Percentiles rank a stretch among this genome's conserved stretches.
These are phyloP conservation scores for Primulina eburnea DNA, from an alignment of 257 asterid species.

Conservation along the genomic window DNA sequence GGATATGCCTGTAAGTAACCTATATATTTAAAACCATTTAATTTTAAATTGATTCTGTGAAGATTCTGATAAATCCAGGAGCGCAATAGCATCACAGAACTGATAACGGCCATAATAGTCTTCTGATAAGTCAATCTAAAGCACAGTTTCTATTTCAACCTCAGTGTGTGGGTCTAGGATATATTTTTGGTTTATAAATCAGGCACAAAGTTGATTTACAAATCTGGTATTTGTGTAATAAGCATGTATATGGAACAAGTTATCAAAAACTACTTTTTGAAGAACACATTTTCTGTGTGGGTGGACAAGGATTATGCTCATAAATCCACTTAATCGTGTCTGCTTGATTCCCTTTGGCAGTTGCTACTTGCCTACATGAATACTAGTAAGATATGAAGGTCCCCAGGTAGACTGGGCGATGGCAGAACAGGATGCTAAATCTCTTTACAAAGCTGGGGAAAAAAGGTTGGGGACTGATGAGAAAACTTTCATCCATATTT, in stretches of 20 bases:
- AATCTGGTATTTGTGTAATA: not conserved
- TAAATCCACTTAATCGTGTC: not conserved
- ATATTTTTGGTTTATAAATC: not conserved
- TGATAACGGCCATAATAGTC: not conserved
- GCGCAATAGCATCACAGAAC: not conserved
- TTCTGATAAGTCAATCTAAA: not conserved
- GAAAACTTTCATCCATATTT: conserved; percentile 60
- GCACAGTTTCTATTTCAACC: not conserved
- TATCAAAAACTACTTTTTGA: not conserved
- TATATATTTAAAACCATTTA: too few species aligned
- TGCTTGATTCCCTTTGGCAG: conserved; percentile 34
- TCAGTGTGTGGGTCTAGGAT: not conserved
- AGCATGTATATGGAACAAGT: not conserved
- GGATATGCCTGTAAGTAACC: too few species aligned
- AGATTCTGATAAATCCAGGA: not conserved
- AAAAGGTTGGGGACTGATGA: conserved; percentile 91
- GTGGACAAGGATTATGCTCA: not conserved
- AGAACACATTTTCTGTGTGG: not conserved
- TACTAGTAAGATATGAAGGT: conserved; percentile 72
- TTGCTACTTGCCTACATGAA: conserved; percentile 61
- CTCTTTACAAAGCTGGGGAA: conserved; percentile 90
- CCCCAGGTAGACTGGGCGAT: conserved; percentile 70
- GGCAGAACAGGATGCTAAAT: conserved; percentile 77
- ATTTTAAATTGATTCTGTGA: not conserved
- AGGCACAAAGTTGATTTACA: not conserved